Evolutionary conservation across 1,284 basidiomycete species (phyloP), one percentile per base, ranked within the genome.

Genomic region (Meripilus lineatus): DNA sequence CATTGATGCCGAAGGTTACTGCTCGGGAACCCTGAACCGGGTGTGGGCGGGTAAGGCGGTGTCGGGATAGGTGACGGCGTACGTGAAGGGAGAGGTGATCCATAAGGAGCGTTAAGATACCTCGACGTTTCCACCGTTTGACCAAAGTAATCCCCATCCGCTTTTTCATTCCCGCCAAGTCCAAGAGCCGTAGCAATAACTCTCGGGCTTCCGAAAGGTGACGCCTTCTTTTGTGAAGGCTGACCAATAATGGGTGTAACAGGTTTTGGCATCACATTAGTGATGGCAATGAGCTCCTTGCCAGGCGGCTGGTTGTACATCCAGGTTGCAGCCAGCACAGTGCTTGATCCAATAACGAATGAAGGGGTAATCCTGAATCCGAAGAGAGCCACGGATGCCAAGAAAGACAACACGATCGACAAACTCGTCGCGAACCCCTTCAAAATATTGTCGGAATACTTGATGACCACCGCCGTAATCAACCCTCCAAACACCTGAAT

Each of bases 351-450:
- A 26, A 89, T 66, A 48, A 93, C 65, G 62, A 97, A 97, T 0
- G 86, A 80, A 44, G 83, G 72, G 0, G 93, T 90, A 62, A 97
- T 84, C 34, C 77, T 76, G 70, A 93, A 93, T 59, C 86, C 72
- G 75, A 96, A 96, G 32, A 96, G 79, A 7, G 79, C 79, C 44
- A 95, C 85, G 4, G 88, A 91, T 2, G 89, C 89, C 46, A 93
- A 73, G 76, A 95, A 96, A 38, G 92, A 94, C 52, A 97, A 78
- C 55, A 97, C 81, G 64, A 97, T 96, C 60, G 86, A 88, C 51
- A 97, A 72, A 52, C 85, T 90, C 4, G 93, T 95, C 11, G 94
- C 94, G 59, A 97, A 97, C 28, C 94, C 91, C 64, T 95, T 94
- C 61, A 89, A 74, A 55, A 91, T 92, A 66, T 92, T 92, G 65